Conservation (phyloP, 768 basidiomycete genomes). For the Leucosporidium scottii region DNA sequence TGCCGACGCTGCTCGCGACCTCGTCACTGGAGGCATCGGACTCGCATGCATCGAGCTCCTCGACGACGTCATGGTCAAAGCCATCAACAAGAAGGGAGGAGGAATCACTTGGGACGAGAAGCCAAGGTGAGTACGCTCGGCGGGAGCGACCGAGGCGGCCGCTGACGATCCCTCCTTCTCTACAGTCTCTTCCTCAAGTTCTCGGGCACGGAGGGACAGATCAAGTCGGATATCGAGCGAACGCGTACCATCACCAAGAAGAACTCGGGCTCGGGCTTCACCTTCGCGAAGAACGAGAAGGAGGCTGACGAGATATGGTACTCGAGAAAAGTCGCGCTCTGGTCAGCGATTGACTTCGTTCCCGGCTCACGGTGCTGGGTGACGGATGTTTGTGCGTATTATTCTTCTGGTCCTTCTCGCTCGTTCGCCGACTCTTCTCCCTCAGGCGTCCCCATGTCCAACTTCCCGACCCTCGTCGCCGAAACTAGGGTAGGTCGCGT, state of each 20-base stretch:
- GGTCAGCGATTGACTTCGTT: slow-evolving; percentile 28
- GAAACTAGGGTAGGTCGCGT: slow-evolving; percentile 50
- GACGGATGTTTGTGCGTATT: slow-evolving; percentile 30
- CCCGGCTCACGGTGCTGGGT: slow-evolving; percentile 53
- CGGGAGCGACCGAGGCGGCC: not conserved
- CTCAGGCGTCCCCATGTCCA: slow-evolving; percentile 40
- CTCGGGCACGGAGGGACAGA: slow-evolving; percentile 63
- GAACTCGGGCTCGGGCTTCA: slow-evolving; percentile 65
- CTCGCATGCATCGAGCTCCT: slow-evolving; percentile 81
- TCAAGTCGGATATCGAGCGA: slow-evolving; percentile 48
- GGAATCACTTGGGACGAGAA: slow-evolving; percentile 29
- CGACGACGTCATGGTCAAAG: slow-evolving; percentile 51
- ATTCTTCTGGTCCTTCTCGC: slow-evolving; percentile 55
- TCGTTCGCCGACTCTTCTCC: slow-evolving; percentile 29
- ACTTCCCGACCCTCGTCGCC: slow-evolving; percentile 45
- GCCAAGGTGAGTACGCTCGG: slow-evolving; percentile 41
- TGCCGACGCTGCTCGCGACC: slow-evolving; percentile 75
- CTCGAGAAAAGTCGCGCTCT: slow-evolving; percentile 39
- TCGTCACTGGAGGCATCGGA: slow-evolving; percentile 63
- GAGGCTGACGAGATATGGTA: slow-evolving; percentile 78
- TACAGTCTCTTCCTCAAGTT: slow-evolving; percentile 76
- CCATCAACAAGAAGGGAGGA: slow-evolving; percentile 13
- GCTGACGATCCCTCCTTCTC: too few relatives aligned
- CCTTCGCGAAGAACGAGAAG: slow-evolving; percentile 71
- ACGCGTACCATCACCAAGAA: slow-evolving; percentile 20